These are phyloP conservation scores for Cystofilobasidium ferigula DNA, from an alignment of 768 basidiomycete species.

Conservation along the genomic window DNA sequence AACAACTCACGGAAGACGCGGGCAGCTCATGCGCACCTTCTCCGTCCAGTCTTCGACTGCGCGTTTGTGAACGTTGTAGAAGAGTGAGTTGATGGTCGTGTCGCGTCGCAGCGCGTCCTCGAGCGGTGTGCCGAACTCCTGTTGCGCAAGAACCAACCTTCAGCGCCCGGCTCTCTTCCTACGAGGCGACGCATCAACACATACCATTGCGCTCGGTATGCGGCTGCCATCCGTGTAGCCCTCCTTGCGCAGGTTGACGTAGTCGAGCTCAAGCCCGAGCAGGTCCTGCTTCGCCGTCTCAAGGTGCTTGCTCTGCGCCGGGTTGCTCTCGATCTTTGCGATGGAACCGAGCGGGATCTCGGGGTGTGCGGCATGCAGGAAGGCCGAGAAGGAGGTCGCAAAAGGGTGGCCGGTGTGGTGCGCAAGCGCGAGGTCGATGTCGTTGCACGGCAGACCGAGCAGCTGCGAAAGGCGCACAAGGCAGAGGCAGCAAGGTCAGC, in stretches of 20 bases:
- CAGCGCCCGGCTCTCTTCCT: neutral
- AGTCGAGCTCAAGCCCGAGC: slow-evolving; percentile 71
- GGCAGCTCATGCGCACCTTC: slow-evolving; percentile 1
- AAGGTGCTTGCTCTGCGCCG: slow-evolving; percentile 93
- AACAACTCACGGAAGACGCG: neutral
- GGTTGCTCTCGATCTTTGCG: slow-evolving; percentile 80
- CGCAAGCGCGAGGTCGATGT: slow-evolving; percentile 84
- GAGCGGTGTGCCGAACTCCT: slow-evolving; percentile 84
- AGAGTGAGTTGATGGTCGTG: slow-evolving; percentile 87
- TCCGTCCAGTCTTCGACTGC: slow-evolving; percentile 75
- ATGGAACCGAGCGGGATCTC: slow-evolving; percentile 41
- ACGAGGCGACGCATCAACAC: too few species aligned
- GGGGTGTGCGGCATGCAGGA: slow-evolving; percentile 42
- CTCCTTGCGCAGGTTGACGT: slow-evolving; percentile 87
- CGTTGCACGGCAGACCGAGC: slow-evolving; percentile 67
- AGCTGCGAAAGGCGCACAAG: slow-evolving; percentile 43
- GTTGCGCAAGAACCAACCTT: neutral
- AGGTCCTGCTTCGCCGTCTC: slow-evolving; percentile 83
- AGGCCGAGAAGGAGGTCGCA: slow-evolving; percentile 63
- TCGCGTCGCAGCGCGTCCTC: slow-evolving; percentile 86
- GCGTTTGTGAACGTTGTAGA: slow-evolving; percentile 85
- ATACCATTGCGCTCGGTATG: slow-evolving; percentile 76
- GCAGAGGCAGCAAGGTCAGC: neutral
- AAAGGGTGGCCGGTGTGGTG: slow-evolving; percentile 84
- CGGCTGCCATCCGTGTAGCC: slow-evolving; percentile 77